Evolutionary conservation across 1,284 basidiomycete species (phyloP), one percentile per base, ranked within the genome.

Genomic region (Peniophora sp.): DNA sequence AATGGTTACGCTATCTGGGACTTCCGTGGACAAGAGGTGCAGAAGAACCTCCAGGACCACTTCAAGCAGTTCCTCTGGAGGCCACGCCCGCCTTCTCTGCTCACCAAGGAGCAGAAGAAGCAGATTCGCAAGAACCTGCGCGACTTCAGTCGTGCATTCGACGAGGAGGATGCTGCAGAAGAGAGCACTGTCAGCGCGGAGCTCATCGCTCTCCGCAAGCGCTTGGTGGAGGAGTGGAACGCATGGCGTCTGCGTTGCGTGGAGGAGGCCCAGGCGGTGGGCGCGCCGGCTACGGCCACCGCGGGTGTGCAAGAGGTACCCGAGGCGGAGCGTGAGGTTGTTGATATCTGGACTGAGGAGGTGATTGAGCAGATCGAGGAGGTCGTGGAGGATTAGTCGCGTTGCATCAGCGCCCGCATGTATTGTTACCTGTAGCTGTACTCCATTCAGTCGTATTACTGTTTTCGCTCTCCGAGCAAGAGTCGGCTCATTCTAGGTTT

Each of bases 31-130:
- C 85, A 91, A 64, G 92, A 97, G 69, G 77, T 97, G 45, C 78
- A 86, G 63, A 95, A 95, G 69, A 82, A 89, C 54, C 83, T 94
- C 54, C 77, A 89, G 56, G 97, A 99, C 65, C 85, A 89, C 54
- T 99, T 99, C 81, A 99, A 99, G 76, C 97, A 99, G 69, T 94
- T 99, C 70, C 78, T 98, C 53, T 99, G 97, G 97, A 86, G 97
- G 35, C 95, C 96, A 38, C 85, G 97, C 22, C 94, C 97, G 3
- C 80, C 84, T 32, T 89, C 92, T 5, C 72, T 99, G 50, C 77
- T 99, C 51, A 78, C 81, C 54, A 94, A 90, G 67, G 93, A 97
- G 52, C 83, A 93, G 57, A 94, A 97, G 65, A 87, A 87, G 61
- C 81, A 79, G 53, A 85, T 99, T 54, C 82, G 92, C 57, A 89